These are phyloP conservation scores for Fomes fomentarius DNA, from an alignment of 1,284 basidiomycete genomes.

Conservation along the genomic window DNA sequence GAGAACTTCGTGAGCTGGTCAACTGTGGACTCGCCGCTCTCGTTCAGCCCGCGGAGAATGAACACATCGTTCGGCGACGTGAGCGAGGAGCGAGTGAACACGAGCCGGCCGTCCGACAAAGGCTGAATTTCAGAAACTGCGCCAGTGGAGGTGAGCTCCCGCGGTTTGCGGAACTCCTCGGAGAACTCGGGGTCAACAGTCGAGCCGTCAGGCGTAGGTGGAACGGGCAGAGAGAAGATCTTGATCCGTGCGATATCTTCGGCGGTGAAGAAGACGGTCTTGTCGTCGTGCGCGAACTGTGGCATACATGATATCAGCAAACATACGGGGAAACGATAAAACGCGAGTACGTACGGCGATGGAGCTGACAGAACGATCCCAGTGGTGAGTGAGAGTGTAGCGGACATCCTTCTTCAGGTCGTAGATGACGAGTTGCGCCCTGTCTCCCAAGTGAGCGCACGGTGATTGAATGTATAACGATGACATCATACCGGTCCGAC, in stretches of 20 bases:
- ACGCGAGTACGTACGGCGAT: slow-evolving; percentile 49
- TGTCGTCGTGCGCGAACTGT: slow-evolving; percentile 79
- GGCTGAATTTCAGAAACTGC: slow-evolving; percentile 64
- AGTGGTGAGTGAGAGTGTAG: slow-evolving; percentile 74
- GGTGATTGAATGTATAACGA: background rate
- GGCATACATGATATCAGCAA: background rate
- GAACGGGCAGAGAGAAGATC: slow-evolving; percentile 69
- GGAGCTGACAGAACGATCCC: slow-evolving; percentile 79
- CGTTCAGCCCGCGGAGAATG: slow-evolving; percentile 50
- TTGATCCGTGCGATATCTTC: slow-evolving; percentile 79
- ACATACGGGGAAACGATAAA: background rate
- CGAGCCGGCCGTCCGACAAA: slow-evolving; percentile 58
- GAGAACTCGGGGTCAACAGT: slow-evolving; percentile 53
- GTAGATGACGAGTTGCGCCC: slow-evolving; percentile 78
- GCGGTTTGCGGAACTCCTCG: slow-evolving; percentile 53
- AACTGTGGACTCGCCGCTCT: slow-evolving; percentile 37
- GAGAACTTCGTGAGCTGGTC: slow-evolving; percentile 68
- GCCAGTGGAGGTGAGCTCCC: slow-evolving; percentile 59
- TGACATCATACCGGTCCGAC: slow-evolving; percentile 60
- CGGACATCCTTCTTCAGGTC: slow-evolving; percentile 69
- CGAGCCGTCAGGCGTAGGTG: slow-evolving; percentile 57
- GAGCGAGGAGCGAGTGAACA: slow-evolving; percentile 73
- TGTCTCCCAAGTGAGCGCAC: slow-evolving; percentile 29
- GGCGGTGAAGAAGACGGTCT: slow-evolving; percentile 72
- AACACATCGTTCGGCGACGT: slow-evolving; percentile 77